Evolutionary conservation across 78 protist genomes (phyloP).

Genomic region (Dictyostelium firmibasis): DNA sequence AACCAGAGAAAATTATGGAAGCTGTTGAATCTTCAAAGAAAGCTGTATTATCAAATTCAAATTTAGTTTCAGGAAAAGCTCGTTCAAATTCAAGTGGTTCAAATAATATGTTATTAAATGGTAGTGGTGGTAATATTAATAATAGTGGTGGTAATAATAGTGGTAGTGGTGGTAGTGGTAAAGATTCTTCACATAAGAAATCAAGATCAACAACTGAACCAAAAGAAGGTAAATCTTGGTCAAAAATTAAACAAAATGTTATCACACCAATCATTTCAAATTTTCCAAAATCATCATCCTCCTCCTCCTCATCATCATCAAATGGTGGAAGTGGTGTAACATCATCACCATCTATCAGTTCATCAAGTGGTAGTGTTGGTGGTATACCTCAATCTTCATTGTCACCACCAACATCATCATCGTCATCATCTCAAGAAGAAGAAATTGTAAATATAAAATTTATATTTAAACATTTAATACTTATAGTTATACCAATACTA

Average conservation of each 20-base stretch:
- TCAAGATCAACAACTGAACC: not conserved
- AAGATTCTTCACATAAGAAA: not conserved
- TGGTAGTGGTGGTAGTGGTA: not conserved
- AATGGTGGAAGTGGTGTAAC: not conserved
- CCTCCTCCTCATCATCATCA: not conserved
- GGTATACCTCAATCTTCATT: not conserved
- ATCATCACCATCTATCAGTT: not conserved
- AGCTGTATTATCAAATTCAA: constrained; percentile 1
- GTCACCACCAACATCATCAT: not conserved
- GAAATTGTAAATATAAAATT: constrained; percentile 50
- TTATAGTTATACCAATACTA: not conserved
- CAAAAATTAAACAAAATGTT: constrained; percentile 49
- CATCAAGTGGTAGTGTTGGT: not conserved
- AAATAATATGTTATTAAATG: not conserved
- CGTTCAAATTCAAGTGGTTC: constrained; percentile 34
- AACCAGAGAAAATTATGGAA: constrained; percentile 18
- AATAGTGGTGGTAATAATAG: not conserved
- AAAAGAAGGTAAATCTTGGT: constrained; percentile 1
- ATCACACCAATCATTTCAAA: constrained; percentile 43
- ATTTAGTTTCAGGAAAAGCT: not conserved
- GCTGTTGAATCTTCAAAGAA: constrained; percentile 47
- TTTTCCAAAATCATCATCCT: not conserved
- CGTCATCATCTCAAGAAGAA: constrained; percentile 18
- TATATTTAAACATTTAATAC: not conserved
- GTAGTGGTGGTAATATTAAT: not conserved